Evolutionary conservation across 495 filamentous ascomycete species (phyloP).

Genomic region (Xylaria nigripes): DNA sequence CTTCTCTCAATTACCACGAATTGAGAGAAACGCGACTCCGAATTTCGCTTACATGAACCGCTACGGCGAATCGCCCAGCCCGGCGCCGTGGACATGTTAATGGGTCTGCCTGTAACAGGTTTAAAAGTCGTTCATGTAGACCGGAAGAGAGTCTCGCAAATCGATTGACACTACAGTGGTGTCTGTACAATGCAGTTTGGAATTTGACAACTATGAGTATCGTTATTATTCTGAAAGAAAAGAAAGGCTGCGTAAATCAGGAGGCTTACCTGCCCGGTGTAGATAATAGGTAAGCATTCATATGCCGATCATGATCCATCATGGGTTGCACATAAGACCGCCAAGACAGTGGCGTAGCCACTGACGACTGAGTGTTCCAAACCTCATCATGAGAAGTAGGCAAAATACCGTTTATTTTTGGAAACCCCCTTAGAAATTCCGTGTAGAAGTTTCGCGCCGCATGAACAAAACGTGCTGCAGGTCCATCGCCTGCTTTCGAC

Average conservation of each 20-base stretch:
- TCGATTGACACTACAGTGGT: neutral
- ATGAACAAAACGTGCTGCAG: too few species aligned
- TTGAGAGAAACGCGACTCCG: too few species aligned
- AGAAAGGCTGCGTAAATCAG: too few species aligned
- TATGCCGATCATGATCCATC: too few species aligned
- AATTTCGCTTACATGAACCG: too few species aligned
- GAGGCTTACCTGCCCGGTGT: too few species aligned
- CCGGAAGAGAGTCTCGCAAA: neutral
- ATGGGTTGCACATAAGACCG: neutral
- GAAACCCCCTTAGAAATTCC: too few species aligned
- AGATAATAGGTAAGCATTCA: too few species aligned
- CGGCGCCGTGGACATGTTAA: neutral
- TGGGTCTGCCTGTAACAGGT: neutral
- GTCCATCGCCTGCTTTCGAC: too few species aligned
- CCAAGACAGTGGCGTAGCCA: neutral
- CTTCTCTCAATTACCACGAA: too few species aligned
- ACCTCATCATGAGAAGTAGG: neutral
- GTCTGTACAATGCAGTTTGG: neutral
- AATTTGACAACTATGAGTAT: neutral
- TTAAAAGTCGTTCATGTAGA: neutral
- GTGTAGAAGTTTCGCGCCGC: too few species aligned
- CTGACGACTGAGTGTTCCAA: neutral
- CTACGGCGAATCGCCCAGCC: slow-evolving; percentile 19
- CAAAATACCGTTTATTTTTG: too few species aligned
- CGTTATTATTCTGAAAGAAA: neutral